Evolutionary conservation across 345 rosid genomes (phyloP).

Genomic region (Eucalyptus sp.): DNA sequence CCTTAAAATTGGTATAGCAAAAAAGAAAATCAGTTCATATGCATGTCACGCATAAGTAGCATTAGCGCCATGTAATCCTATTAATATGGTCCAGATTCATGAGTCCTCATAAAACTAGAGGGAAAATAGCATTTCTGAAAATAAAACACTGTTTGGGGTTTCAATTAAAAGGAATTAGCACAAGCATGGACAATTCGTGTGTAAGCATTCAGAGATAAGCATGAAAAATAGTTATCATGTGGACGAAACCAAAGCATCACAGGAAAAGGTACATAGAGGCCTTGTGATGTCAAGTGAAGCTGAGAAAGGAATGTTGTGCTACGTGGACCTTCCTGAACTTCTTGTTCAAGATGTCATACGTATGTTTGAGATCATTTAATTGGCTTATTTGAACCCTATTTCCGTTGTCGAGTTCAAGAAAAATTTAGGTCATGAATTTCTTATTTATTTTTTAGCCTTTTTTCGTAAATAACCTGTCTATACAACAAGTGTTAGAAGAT

Average conservation of each 20-base stretch:
- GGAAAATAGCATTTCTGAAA: background rate
- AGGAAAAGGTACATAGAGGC: background rate
- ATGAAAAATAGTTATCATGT: background rate
- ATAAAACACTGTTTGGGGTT: background rate
- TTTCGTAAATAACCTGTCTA: background rate
- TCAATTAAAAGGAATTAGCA: background rate
- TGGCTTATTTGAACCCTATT: background rate
- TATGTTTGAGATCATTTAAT: background rate
- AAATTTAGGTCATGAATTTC: background rate
- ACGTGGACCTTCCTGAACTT: background rate
- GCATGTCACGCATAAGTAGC: background rate
- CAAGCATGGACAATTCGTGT: background rate
- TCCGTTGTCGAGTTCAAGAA: background rate
- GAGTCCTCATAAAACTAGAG: background rate
- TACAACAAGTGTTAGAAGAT: background rate
- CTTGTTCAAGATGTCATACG: background rate
- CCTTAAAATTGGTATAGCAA: conserved; percentile 19
- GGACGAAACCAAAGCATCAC: background rate
- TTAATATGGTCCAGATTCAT: background rate
- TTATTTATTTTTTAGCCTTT: background rate
- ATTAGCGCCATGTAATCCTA: background rate
- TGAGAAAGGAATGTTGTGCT: background rate
- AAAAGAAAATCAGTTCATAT: background rate
- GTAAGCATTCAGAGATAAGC: background rate
- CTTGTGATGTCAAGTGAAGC: background rate